These are phyloP conservation scores for Rhinocladiella mackenziei DNA, from an alignment of 2,329 filamentous ascomycete species.

Conservation along the genomic window DNA sequence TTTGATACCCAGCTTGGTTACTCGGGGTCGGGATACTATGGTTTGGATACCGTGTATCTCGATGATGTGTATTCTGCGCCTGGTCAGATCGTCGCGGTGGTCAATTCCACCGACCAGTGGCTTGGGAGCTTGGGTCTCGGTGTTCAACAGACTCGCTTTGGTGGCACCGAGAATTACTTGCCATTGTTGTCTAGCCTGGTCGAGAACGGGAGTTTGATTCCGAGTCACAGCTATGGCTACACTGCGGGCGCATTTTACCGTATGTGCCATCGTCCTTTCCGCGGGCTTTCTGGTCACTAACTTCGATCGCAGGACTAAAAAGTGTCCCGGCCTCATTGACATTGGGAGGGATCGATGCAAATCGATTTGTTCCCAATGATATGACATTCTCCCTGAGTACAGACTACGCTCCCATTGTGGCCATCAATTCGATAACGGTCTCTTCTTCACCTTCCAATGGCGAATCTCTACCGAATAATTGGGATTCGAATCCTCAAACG, in stretches of 20 bases:
- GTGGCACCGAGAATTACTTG: slow-evolving; percentile 23
- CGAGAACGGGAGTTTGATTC: slow-evolving; percentile 30
- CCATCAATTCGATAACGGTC: slow-evolving; percentile 32
- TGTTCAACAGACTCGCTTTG: slow-evolving; percentile 31
- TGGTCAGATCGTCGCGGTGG: slow-evolving; percentile 34
- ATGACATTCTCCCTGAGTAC: slow-evolving; percentile 32
- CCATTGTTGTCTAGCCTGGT: slow-evolving; percentile 32
- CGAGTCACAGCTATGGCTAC: slow-evolving; percentile 35
- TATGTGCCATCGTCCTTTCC: slow-evolving; percentile 16
- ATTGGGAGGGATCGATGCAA: slow-evolving; percentile 35
- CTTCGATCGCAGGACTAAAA: slow-evolving; percentile 28
- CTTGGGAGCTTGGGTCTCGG: slow-evolving; percentile 36
- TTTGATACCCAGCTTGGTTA: slow-evolving; percentile 24
- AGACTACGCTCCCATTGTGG: slow-evolving; percentile 33
- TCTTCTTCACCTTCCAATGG: slow-evolving; percentile 19
- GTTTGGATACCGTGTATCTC: slow-evolving; percentile 35
- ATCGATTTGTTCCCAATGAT: slow-evolving; percentile 32
- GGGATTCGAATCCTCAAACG: slow-evolving; percentile 28
- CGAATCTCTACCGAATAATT: slow-evolving; percentile 21
- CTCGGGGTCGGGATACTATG: slow-evolving; percentile 34
- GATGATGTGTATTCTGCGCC: slow-evolving; percentile 28
- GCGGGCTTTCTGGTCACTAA: slow-evolving; percentile 1
- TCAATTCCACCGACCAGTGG: slow-evolving; percentile 35
- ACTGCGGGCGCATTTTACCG: slow-evolving; percentile 35
- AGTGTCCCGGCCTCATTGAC: slow-evolving; percentile 34